Evolutionary conservation across 2,329 filamentous ascomycete genomes (phyloP).

Genomic region (Epicoccum sorghinum): DNA sequence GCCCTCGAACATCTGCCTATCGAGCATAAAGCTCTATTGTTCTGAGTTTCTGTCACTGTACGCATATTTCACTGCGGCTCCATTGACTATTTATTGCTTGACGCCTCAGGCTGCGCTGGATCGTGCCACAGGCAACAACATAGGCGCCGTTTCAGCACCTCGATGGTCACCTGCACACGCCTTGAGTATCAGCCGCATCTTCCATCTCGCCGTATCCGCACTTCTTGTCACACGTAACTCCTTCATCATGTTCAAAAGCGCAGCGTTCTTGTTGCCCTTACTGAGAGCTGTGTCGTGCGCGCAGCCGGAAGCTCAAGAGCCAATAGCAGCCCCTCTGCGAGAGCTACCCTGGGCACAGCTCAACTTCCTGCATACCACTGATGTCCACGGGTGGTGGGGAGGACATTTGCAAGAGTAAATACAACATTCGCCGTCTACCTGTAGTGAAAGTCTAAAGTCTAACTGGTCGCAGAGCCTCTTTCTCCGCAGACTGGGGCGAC

Average conservation of each 20-base stretch:
- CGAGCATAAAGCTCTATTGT: too few relatives aligned
- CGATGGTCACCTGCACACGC: slow-evolving; percentile 23
- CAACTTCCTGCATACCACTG: slow-evolving; percentile 87
- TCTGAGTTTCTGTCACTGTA: too few relatives aligned
- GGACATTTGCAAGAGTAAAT: slow-evolving; percentile 86
- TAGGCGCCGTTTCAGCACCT: slow-evolving; percentile 20
- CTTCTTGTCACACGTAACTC: slow-evolving; percentile 1
- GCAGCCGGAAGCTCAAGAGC: slow-evolving; percentile 81
- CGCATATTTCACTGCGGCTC: too few relatives aligned
- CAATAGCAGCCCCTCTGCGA: slow-evolving; percentile 80
- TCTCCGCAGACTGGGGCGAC: slow-evolving; percentile 96
- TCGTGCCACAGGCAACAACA: slow-evolving; percentile 1
- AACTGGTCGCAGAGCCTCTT: slow-evolving; percentile 69
- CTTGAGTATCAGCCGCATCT: slow-evolving; percentile 8
- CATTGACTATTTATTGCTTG: neutral
- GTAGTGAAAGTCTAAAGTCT: neutral
- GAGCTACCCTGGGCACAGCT: slow-evolving; percentile 89
- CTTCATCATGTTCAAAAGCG: slow-evolving; percentile 26
- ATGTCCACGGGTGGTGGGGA: slow-evolving; percentile 94
- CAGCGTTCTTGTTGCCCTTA: slow-evolving; percentile 20
- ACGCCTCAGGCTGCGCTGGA: neutral
- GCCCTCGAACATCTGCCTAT: neutral
- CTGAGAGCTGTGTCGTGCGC: slow-evolving; percentile 56
- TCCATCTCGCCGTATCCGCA: slow-evolving; percentile 5
- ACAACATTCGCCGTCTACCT: too few relatives aligned